Evolutionary conservation across 2,329 filamentous ascomycete species (phyloP).

Genomic region (Ophiocordyceps camponoti-floridani): DNA sequence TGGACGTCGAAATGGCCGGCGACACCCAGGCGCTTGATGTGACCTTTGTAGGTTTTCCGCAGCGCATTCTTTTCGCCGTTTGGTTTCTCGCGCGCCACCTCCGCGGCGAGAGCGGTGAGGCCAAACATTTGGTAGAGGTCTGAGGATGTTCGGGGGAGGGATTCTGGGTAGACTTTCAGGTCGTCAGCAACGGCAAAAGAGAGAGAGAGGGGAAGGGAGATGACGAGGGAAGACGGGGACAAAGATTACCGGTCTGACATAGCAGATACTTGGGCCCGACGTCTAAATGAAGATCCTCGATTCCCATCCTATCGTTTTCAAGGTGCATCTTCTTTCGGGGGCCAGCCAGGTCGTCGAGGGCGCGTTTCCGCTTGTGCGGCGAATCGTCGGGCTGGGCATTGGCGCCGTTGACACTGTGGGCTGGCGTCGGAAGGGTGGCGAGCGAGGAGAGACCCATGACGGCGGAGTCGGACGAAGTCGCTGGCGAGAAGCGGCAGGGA

Average conservation of each 20-base stretch:
- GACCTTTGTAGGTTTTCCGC: constrained; percentile 50
- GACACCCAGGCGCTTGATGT: constrained; percentile 45
- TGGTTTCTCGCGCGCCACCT: constrained; percentile 44
- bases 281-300: constrained; percentile 47
- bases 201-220: constrained; percentile 8
- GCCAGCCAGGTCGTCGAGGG: constrained; percentile 36
- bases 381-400: constrained; percentile 28
- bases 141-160: constrained; percentile 28
- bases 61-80: constrained; percentile 51
- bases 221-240: background rate
- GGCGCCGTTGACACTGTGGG: constrained; percentile 43
- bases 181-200: constrained; percentile 24
- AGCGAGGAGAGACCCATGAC: constrained; percentile 30
- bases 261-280: constrained; percentile 50
- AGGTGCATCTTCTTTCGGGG: constrained; percentile 44
- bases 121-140: constrained; percentile 43
- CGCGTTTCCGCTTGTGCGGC: constrained; percentile 44
- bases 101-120: constrained; percentile 36
- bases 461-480: constrained; percentile 28
- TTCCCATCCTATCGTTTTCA: constrained; percentile 41
- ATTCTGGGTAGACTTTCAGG: constrained; percentile 27
- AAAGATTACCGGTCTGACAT: constrained; percentile 43
- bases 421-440: constrained; percentile 40
- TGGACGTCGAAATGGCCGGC: constrained; percentile 40
- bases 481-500: constrained; percentile 42